Percentiles rank a stretch among this genome's conserved stretches.
phyloP scores from a whole-genome alignment of 2,329 filamentous ascomycete species.

The Eurotiales sp. region DNA sequence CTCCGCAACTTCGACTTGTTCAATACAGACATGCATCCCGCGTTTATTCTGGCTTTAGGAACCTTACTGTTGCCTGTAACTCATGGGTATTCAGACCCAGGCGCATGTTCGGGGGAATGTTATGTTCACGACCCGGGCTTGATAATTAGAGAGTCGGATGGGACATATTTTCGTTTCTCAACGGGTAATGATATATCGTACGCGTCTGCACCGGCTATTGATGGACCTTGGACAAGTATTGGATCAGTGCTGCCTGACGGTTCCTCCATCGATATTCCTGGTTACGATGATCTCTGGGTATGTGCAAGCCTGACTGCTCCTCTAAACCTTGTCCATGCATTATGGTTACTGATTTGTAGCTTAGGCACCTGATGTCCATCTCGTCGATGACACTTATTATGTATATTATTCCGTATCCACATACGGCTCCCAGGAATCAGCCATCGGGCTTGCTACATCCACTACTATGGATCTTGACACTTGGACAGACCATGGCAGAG shows the following conservation, averaged over 20 bases:
- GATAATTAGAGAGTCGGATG: constrained; percentile 46
- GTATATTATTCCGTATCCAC: constrained; percentile 64
- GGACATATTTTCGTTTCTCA: constrained; percentile 52
- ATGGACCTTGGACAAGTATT: constrained; percentile 50
- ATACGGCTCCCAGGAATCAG: constrained; percentile 59
- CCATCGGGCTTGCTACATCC: constrained; percentile 58
- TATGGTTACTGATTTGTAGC: background rate
- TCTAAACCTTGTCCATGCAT: background rate
- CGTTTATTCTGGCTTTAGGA: background rate
- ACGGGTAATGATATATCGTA: constrained; percentile 50
- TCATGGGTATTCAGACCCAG: constrained; percentile 25
- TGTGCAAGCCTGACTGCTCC: constrained; percentile 11
- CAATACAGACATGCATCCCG: too few relatives aligned
- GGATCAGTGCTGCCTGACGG: constrained; percentile 46
- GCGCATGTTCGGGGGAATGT: constrained; percentile 29
- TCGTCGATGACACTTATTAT: constrained; percentile 58
- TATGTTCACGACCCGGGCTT: constrained; percentile 47
- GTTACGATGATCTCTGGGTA: constrained; percentile 51
- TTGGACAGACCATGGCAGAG: constrained; percentile 33
- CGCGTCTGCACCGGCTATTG: constrained; percentile 45
- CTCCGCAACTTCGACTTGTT: too few relatives aligned
- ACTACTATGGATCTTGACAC: constrained; percentile 34
- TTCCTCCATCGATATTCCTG: constrained; percentile 44
- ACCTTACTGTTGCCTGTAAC: background rate
- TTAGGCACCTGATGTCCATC: constrained; percentile 61